A percentile compares a stretch with the other conserved stretches of the same genome.
Conservation (phyloP, 2,329 filamentous ascomycete species). For the Fusarium nygamai region DNA sequence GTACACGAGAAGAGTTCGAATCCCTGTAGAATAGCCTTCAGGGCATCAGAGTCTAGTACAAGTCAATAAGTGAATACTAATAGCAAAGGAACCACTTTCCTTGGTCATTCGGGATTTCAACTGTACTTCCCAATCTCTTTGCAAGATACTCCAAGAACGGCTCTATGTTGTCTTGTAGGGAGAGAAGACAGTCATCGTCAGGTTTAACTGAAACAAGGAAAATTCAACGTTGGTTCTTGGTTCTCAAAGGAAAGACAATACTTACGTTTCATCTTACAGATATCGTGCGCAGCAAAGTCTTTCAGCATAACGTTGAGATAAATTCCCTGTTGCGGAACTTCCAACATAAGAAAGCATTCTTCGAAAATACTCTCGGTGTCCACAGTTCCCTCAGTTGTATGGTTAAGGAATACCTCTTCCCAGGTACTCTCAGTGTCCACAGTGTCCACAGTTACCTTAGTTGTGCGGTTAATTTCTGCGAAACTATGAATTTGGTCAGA, state of each 20-base stretch:
- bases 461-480: accelerated
- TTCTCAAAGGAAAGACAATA: accelerated
- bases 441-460: no score
- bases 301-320: accelerated
- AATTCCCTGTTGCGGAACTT: not conserved
- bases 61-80: not conserved
- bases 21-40: accelerated
- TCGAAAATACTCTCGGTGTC: accelerated
- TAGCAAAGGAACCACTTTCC: no score
- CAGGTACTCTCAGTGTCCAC: no score
- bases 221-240: accelerated
- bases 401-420: no score
- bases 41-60: accelerated
- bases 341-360: not conserved
- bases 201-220: not conserved
- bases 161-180: accelerated
- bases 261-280: not conserved
- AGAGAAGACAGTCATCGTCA: no score
- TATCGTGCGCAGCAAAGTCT: accelerated
- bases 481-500: not conserved
- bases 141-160: no score
- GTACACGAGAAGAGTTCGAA: accelerated
- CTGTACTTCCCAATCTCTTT: no score
- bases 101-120: no score
- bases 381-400: not conserved